Evolutionary conservation across 2,329 filamentous ascomycete species (phyloP), one percentile per base, ranked within the genome.

Genomic region (Arthrobotrys iridis): DNA sequence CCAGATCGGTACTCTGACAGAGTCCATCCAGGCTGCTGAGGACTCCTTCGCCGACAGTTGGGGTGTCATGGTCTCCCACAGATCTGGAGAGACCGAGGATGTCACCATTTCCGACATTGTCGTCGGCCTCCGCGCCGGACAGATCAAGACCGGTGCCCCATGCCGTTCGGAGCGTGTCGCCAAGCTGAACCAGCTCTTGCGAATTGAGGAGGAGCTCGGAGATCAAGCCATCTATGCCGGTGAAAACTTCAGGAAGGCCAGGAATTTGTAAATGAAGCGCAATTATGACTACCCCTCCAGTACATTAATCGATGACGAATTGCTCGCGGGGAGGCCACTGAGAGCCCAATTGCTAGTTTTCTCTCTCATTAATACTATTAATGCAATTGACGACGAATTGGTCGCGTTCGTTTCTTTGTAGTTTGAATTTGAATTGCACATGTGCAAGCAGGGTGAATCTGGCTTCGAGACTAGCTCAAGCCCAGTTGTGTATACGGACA

Each of bases 41-140:
- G 95, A 98, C 86, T 96, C 94, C 59, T 98, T 95, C 83, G 91
- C 91, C 80, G 94, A 92, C 81, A 90, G 89, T 83, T 99, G 95
- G 95, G 94, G 94, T 83, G 93, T 99, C 87, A 98, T 99, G 95
- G 95, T 99, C 79, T 98, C 95, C 79, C 95, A 99, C 88, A 91
- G 95, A 81, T 99, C 95, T 77, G 95, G 95, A 84, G 95, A 99
- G 91, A 99, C 95, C 76, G 95, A 98, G 87, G 95, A 99, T 86
- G 95, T 99, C 81, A 99, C 95, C 85, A 99, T 99, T 83, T 91
- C 95, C 80, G 95, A 99, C 83, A 95, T 99, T 80, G 93, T 93
- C 79, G 95, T 99, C 80, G 95, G 95, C 87, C 92, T 99, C 82
- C 92, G 95, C 81, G 87, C 93, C 81, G 95, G 95, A 80, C 93